phyloP scores from a whole-genome alignment of 78 protist genomes.

The Dictyostelium intermedium region DNA sequence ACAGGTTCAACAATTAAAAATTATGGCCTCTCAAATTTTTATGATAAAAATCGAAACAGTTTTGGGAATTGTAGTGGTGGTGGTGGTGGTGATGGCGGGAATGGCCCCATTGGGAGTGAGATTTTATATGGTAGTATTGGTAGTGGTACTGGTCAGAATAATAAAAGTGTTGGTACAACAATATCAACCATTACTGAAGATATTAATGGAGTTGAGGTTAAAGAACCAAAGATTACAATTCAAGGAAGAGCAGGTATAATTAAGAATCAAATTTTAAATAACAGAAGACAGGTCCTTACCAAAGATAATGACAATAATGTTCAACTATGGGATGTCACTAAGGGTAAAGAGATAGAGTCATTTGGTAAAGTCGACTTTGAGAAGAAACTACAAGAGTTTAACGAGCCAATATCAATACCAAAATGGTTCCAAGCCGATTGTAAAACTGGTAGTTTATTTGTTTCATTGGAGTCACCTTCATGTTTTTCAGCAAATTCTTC shows the following conservation, averaged over 20 bases:
- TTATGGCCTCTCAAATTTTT: neutral
- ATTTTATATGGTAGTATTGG: neutral
- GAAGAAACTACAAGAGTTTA: constrained; percentile 1
- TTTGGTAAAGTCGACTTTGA: constrained; percentile 75
- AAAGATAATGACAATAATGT: constrained; percentile 33
- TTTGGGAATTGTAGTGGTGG: too few species aligned
- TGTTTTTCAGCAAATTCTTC: constrained; percentile 26
- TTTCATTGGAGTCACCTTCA: constrained; percentile 36
- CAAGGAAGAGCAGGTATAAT: constrained; percentile 66
- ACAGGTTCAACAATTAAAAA: constrained; percentile 37
- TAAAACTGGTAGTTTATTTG: constrained; percentile 55
- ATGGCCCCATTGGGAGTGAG: neutral
- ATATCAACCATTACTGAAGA: neutral
- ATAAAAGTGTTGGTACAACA: neutral
- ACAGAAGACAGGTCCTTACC: constrained; percentile 43
- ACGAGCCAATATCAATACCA: constrained; percentile 23
- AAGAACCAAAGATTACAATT: neutral
- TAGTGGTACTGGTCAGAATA: neutral
- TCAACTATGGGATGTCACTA: constrained; percentile 64
- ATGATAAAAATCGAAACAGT: neutral
- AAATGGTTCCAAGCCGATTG: constrained; percentile 60
- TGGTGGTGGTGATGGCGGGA: neutral
- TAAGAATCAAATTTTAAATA: constrained; percentile 46
- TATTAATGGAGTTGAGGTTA: too few species aligned
- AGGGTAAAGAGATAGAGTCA: constrained; percentile 5